A percentile compares a stretch with the other conserved stretches of the same genome.
Conservation (phyloP, 2,329 filamentous ascomycete species). For the Annulohypoxylon truncatum region DNA sequence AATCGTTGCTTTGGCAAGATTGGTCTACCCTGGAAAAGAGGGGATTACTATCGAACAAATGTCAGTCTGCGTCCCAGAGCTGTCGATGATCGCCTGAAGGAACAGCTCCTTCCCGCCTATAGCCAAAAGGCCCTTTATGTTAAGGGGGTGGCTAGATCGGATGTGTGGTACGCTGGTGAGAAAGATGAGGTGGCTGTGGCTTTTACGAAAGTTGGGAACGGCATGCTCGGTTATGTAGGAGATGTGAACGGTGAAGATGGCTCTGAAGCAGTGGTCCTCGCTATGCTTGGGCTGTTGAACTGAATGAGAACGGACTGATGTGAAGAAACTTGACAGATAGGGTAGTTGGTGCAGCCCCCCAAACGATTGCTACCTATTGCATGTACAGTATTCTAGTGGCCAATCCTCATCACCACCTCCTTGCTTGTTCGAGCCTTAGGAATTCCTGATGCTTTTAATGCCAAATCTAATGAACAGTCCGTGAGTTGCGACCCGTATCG, state of each 20-base stretch:
- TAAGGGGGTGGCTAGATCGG: conserved; percentile 33
- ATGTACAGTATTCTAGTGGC: conserved; percentile 1
- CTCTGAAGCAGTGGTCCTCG: conserved; percentile 41
- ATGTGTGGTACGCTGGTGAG: conserved; percentile 40
- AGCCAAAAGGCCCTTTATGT: conserved; percentile 45
- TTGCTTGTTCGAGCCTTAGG: not conserved
- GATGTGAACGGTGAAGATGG: conserved; percentile 45
- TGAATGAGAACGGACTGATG: conserved; percentile 2
- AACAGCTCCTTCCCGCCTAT: conserved; percentile 39
- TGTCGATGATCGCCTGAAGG: conserved; percentile 29
- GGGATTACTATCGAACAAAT: conserved; percentile 30
- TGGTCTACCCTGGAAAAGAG: conserved; percentile 45
- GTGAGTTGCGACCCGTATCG: no score
- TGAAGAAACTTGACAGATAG: conserved; percentile 4
- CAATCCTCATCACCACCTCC: not conserved
- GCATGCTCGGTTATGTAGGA: conserved; percentile 48
- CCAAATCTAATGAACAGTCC: no score
- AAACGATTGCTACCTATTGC: not conserved
- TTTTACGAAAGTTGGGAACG: conserved; percentile 43
- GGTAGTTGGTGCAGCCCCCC: not conserved
- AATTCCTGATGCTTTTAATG: not conserved
- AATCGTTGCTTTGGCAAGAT: conserved; percentile 38
- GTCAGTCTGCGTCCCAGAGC: conserved; percentile 40
- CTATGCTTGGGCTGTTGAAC: conserved; percentile 46
- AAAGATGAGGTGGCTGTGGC: conserved; percentile 41